Conservation (phyloP, 2,329 filamentous ascomycete genomes). For the Diaporthe citrichinensis region DNA sequence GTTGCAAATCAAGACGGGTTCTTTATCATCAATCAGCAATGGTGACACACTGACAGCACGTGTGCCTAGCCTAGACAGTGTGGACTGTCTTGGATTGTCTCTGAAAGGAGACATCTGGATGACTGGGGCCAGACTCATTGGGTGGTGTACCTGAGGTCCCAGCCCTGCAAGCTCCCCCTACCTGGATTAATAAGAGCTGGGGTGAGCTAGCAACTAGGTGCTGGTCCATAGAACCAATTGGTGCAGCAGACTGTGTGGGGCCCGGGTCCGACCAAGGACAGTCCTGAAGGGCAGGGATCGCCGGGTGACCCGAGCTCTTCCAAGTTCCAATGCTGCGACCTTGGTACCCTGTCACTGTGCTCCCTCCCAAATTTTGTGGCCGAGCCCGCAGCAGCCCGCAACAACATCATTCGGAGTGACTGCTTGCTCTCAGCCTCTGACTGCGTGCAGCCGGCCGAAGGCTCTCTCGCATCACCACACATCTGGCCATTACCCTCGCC, state of each 20-base stretch:
- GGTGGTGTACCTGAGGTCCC: not conserved
- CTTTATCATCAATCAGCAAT: not conserved
- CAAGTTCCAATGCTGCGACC: constrained; percentile 29
- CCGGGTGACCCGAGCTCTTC: constrained; percentile 25
- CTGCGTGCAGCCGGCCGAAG: constrained; percentile 31
- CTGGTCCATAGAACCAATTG: not conserved
- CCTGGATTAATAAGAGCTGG: constrained; percentile 11
- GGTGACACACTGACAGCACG: not conserved
- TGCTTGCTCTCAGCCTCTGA: constrained; percentile 37
- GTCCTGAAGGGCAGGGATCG: constrained; percentile 11
- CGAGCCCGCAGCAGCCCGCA: constrained; percentile 39
- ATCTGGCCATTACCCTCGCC: not conserved
- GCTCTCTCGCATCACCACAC: constrained; percentile 33
- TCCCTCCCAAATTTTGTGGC: constrained; percentile 41
- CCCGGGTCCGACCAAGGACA: not conserved
- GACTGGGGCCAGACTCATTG: constrained; percentile 5
- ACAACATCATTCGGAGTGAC: constrained; percentile 36
- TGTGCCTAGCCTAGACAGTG: not conserved
- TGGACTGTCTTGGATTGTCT: constrained; percentile 19
- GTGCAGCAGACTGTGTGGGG: not conserved
- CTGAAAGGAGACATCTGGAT: not conserved
- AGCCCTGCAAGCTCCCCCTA: not conserved
- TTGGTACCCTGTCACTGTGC: constrained; percentile 25
- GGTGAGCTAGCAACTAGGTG: not conserved
- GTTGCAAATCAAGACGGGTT: not conserved